Evolutionary conservation across 2,329 filamentous ascomycete species (phyloP).

Genomic region (Paecilomyces formosus): DNA sequence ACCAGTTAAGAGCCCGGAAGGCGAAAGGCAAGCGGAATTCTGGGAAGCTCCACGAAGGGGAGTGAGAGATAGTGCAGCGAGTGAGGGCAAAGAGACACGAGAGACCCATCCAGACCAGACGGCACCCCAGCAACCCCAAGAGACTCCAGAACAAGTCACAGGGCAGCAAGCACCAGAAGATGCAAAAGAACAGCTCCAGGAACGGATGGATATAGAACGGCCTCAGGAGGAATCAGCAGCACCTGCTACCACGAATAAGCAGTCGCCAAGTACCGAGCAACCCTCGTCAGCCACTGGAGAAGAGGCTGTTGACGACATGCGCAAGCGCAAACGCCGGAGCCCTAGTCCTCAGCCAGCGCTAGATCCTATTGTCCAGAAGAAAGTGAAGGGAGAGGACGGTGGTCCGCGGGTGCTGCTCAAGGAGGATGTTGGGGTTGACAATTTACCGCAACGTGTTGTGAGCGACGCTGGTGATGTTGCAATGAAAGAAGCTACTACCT

Average conservation of each 20-base stretch:
- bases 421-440: constrained; percentile 18
- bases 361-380: constrained; percentile 50
- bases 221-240: constrained; percentile 6
- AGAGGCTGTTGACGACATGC: constrained; percentile 45
- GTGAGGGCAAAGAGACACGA: not conserved
- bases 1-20: not conserved
- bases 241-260: constrained; percentile 9
- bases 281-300: constrained; percentile 22
- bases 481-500: not conserved
- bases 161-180: not conserved
- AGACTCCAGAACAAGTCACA: constrained; percentile 5
- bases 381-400: constrained; percentile 34
- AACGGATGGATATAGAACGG: constrained; percentile 4
- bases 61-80: not conserved
- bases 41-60: not conserved
- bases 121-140: not conserved
- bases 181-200: not conserved
- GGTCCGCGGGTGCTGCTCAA: constrained; percentile 20
- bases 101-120: not conserved
- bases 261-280: constrained; percentile 16
- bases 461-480: not conserved
- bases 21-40: not conserved
- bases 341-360: constrained; percentile 52
- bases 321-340: constrained; percentile 62
- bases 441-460: not conserved